Conservation (phyloP, 2,329 filamentous ascomycete genomes). For the Trichoderma arundinaceum region DNA sequence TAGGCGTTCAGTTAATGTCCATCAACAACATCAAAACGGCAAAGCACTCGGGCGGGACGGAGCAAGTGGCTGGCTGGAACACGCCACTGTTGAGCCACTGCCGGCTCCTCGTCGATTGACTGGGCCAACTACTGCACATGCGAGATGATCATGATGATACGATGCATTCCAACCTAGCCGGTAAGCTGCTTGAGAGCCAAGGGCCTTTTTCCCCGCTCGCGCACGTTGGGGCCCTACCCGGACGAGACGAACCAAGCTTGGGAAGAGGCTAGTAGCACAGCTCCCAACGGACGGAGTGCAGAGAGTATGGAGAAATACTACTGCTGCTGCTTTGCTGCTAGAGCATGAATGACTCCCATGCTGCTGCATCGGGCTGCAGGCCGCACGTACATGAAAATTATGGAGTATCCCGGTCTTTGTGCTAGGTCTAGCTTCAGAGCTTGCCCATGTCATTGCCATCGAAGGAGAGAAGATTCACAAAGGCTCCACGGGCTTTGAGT, state of each 20-base stretch:
- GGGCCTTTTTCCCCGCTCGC: constrained; percentile 4
- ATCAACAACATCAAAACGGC: constrained; percentile 1
- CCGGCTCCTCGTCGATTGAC: constrained; percentile 11
- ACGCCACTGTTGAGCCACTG: constrained; percentile 29
- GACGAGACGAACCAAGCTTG: constrained; percentile 1
- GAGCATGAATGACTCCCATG: constrained; percentile 24
- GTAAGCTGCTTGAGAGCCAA: constrained; percentile 1
- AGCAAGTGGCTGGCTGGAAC: constrained; percentile 22
- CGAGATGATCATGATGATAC: constrained; percentile 25
- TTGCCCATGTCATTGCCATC: background rate
- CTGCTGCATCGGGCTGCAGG: constrained; percentile 28
- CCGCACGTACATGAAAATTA: constrained; percentile 25
- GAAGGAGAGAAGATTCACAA: background rate
- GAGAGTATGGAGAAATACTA: constrained; percentile 1
- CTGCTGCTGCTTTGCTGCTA: constrained; percentile 6
- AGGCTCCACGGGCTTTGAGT: constrained; percentile 13
- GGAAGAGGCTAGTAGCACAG: background rate
- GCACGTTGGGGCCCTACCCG: constrained; percentile 19
- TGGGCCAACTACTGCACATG: constrained; percentile 25
- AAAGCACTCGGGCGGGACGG: constrained; percentile 8
- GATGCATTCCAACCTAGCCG: constrained; percentile 26
- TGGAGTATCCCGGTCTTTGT: constrained; percentile 26
- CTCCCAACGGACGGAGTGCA: background rate
- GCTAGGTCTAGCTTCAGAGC: background rate
- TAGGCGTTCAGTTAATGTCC: background rate